These are phyloP conservation scores for Xerocomellus amylosporus DNA, from an alignment of 768 basidiomycete genomes.

Conservation along the genomic window DNA sequence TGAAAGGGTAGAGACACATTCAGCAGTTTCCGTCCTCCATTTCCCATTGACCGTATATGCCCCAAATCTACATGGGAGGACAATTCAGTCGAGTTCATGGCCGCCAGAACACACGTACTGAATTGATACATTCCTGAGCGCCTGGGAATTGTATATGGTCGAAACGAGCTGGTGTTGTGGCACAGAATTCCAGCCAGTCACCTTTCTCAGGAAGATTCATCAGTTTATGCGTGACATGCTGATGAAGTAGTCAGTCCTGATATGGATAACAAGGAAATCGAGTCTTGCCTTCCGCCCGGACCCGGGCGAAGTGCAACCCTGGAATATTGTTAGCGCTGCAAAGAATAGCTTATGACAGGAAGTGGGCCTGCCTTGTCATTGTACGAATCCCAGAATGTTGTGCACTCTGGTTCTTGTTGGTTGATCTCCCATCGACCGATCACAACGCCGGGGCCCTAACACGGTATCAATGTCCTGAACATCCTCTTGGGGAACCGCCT, in stretches of 20 bases:
- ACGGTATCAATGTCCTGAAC: not conserved
- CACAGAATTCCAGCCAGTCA: conserved; percentile 36
- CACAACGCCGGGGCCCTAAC: conserved; percentile 18
- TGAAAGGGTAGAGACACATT: not conserved
- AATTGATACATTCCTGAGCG: conserved; percentile 15
- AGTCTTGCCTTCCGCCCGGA: conserved; percentile 21
- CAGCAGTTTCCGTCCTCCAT: conserved; percentile 20
- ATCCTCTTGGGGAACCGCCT: not conserved
- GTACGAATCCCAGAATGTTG: conserved; percentile 24
- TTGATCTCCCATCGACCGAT: conserved; percentile 29
- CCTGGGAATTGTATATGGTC: conserved; percentile 20
- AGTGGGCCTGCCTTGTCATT: conserved; percentile 23
- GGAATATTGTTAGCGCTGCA: not conserved
- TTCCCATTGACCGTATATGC: conserved; percentile 29
- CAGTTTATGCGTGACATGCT: conserved; percentile 29
- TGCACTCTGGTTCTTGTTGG: conserved; percentile 28
- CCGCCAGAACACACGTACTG: conserved; percentile 3
- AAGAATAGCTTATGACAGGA: not conserved
- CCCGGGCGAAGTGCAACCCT: conserved; percentile 26
- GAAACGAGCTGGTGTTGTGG: conserved; percentile 33
- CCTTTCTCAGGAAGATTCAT: conserved; percentile 22
- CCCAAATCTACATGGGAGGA: conserved; percentile 10
- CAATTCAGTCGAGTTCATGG: not conserved
- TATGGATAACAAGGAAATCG: not conserved
- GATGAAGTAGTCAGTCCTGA: not conserved